Base-by-base conservation (phyloP, 306 rosid genomes). In the Trifolium fragiferum region DNA sequence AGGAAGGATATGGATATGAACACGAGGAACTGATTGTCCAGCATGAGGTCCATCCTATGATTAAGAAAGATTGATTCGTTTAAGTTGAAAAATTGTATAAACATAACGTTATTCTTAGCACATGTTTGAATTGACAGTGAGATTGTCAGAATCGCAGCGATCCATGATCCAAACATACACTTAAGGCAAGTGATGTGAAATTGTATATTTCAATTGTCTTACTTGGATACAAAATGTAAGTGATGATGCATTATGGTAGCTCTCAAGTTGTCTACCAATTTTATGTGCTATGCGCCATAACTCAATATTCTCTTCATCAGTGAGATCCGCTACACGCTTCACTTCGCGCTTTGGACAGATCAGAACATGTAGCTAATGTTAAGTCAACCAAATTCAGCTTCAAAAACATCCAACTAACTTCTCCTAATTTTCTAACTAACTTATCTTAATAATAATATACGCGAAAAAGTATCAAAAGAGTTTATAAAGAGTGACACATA, bases 21-120 rank as follows among this genome's bases (percentile, higher is more conserved):
- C 97, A 82, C 91, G 98, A 66, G 96, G 89, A 43, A 94, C 97
- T 0, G 86, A 35, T 80, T 91, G 97, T 41, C 98, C 98, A 38
- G 97, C 93, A 50, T 91, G 79, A 6, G 95, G 96, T 41, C 97
- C 98, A 72, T 94, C 96, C 98, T 93, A 76, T 60, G 57, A 68
- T 76, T 72, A 71, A 81, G 35, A 70, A 77, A 51, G 27, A 76
- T 41, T 49, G 43, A 74, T 15, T 74, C 62, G 16, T 77, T 75
- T 69, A 58, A 72, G 61, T 72, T 72, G 10, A 58, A 23, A 58
- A 25, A 58, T n/a, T 25, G 64, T 58, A 58, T 14, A 47, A 6
- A 8, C 19, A 49, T 49, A 6, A 4, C 16, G 7, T 58, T 25
- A 12, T 18, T 58, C 10, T 1, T 54, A 54, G 20, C 55, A 49